phyloP scores from a whole-genome alignment of 352 stramenopile species.

The Pythium insidiosum region DNA sequence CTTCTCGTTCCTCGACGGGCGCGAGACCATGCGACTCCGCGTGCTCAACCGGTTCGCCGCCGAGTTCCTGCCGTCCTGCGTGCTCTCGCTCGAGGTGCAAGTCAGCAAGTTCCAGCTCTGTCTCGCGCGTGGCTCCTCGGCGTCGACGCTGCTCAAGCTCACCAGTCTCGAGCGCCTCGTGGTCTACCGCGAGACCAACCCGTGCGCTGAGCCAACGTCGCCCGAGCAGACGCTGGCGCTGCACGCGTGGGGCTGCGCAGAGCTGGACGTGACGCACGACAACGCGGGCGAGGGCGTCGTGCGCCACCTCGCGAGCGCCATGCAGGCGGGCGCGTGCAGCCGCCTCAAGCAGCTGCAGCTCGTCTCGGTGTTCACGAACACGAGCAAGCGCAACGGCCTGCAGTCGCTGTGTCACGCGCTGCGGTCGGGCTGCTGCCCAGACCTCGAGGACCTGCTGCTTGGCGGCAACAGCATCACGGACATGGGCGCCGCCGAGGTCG shows the following conservation, averaged over 20 bases:
- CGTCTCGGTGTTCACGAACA: conserved; percentile 69
- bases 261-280: conserved; percentile 42
- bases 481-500: conserved; percentile 36
- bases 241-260: conserved; percentile 51
- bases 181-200: conserved; percentile 31
- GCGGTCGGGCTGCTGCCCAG: conserved; percentile 30
- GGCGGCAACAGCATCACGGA: conserved; percentile 64
- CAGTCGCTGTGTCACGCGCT: conserved; percentile 32
- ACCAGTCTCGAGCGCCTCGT: conserved; percentile 50
- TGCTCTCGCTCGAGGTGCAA: conserved; percentile 40
- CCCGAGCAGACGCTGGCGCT: conserved; percentile 25
- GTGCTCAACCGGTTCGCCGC: conserved; percentile 41
- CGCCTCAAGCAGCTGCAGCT: conserved; percentile 50
- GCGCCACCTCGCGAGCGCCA: conserved; percentile 25
- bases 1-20: conserved; percentile 56
- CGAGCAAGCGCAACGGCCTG: conserved; percentile 37
- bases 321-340: conserved; percentile 26
- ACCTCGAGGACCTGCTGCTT: conserved; percentile 46
- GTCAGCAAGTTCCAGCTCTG: conserved; percentile 27
- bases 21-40: conserved; percentile 38
- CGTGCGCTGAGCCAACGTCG: conserved; percentile 9
- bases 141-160: conserved; percentile 31
- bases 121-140: conserved; percentile 6
- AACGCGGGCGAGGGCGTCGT: conserved; percentile 51
- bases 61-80: conserved; percentile 39